phyloP scores from a whole-genome alignment of 192 early-diverging fungal species.

The Podila horticola region DNA sequence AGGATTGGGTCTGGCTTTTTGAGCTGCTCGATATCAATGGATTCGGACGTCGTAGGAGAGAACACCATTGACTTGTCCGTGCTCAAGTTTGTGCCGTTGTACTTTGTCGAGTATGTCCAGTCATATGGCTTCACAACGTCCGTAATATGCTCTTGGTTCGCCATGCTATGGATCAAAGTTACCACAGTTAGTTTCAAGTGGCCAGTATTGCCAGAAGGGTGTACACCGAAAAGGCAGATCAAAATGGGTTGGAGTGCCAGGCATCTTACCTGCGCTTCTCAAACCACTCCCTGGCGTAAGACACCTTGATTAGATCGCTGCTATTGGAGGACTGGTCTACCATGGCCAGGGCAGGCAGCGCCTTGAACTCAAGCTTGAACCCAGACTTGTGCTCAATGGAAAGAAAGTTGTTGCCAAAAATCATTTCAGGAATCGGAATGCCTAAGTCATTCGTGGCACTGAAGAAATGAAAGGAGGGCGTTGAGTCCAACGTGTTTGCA shows the following conservation, averaged over 20 bases:
- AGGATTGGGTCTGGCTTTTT: constrained; percentile 85
- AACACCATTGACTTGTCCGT: constrained; percentile 13
- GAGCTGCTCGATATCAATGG: constrained; percentile 84
- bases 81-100: constrained; percentile 69
- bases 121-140: constrained; percentile 95
- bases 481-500: too few species aligned
- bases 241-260: neutral
- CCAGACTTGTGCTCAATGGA: constrained; percentile 64
- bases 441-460: constrained; percentile 65
- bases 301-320: constrained; percentile 83
- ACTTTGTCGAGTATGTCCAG: constrained; percentile 94
- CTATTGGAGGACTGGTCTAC: constrained; percentile 76
- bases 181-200: neutral
- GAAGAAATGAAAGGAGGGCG: too few species aligned
- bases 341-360: constrained; percentile 77
- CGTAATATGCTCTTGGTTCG: constrained; percentile 73
- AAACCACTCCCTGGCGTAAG: constrained; percentile 86
- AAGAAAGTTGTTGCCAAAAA: constrained; percentile 92
- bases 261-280: constrained; percentile 71
- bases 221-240: neutral
- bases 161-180: constrained; percentile 37
- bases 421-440: constrained; percentile 94
- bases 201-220: too few species aligned
- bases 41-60: constrained; percentile 26
- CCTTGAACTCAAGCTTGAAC: constrained; percentile 66